Base-by-base conservation (phyloP, 148 eudicot genomes). In the Nyssa sinensis region DNA sequence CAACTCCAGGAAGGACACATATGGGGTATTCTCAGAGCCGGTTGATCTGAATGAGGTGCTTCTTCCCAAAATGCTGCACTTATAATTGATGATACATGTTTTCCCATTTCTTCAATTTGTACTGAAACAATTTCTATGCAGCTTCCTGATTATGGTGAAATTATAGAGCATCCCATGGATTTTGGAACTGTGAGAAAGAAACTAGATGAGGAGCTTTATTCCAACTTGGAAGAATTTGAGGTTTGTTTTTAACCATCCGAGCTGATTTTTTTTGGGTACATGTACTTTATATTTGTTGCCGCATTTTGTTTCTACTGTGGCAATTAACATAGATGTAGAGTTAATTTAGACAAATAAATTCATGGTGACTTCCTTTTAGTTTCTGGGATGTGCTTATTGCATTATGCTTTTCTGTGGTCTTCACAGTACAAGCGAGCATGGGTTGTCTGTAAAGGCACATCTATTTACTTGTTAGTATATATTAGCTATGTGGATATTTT, bases 1-100 rank as follows among this genome's bases (percentile, higher is more conserved):
- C 41, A 23, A 31, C 57, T 88, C 84, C 86, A 94, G 98, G 89
- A 90, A 94, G 80, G 98, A 94, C 76, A 91, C 92, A 71, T 84
- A 94, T 35, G 89, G 89, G 10, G 98, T 88, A 47, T 94, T 88
- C 78, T 93, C 98, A 1, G 93, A 91, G 70, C 92, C 98, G 0
- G 98, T 91, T 76, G 97, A 91, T 91, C 86, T 91, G 0, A 80
- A 88, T 66, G 97, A 94, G 97, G 98, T 94, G 81, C 30, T 70
- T 31, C 53, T 39, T 72, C 71, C 78, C 55, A 57, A 62, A 5
- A 44, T 30, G 62, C 44, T 62, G 31, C 41, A 1, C 59, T 61
- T 55, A 59, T 53, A n/a, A 28, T 21, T 78, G 62, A 53, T 73
- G 6, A 24, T 68, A 58, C 63, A 32, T 29, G 35, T 33, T n/a